Evolutionary conservation across 73 alveolate genomes (phyloP).

Genomic region (Symbiodinium pilosum): DNA sequence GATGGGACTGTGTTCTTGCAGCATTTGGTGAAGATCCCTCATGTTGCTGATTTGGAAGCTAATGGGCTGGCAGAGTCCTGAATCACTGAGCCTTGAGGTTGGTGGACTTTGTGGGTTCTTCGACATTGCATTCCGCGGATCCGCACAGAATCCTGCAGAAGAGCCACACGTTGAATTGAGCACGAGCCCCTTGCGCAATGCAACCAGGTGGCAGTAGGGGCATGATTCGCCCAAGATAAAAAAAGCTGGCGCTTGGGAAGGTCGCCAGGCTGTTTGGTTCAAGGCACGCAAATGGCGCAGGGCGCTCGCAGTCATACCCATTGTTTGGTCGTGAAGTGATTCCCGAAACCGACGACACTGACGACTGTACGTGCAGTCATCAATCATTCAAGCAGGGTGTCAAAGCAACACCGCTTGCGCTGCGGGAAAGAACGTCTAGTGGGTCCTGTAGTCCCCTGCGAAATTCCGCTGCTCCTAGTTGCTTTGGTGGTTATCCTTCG

Average conservation of each 20-base stretch:
- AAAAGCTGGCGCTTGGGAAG: background rate
- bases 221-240: background rate
- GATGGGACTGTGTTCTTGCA: background rate
- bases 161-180: background rate
- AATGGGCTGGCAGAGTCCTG: background rate
- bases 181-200: background rate
- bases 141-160: background rate
- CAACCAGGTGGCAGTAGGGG: background rate
- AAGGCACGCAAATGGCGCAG: too few relatives aligned
- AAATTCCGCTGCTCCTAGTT: too few relatives aligned
- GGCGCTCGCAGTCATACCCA: too few relatives aligned
- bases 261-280: background rate
- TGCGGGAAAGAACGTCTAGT: too few relatives aligned
- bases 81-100: background rate
- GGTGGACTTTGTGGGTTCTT: conserved; percentile 13
- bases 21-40: background rate
- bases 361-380: too few relatives aligned
- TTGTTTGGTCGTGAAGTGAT: too few relatives aligned
- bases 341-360: too few relatives aligned
- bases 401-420: too few relatives aligned
- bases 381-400: too few relatives aligned
- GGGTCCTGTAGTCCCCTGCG: too few relatives aligned
- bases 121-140: background rate
- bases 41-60: background rate
- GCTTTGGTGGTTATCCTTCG: background rate